Evolutionary conservation across 2,329 filamentous ascomycete species (phyloP).

Genomic region (Nothophaeocryptopus gaeumannii): DNA sequence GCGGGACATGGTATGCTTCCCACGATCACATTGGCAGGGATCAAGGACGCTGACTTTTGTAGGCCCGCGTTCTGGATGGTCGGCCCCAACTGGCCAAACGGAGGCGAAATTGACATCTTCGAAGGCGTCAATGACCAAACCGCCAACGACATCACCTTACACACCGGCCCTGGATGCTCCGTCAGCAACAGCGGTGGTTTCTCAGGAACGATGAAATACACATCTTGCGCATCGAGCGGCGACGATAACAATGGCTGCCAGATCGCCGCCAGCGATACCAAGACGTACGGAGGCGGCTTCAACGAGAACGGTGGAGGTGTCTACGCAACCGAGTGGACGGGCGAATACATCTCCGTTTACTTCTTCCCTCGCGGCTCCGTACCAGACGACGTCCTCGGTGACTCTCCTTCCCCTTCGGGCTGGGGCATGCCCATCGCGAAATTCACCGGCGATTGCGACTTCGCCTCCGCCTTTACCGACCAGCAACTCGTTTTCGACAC

Average conservation of each 20-base stretch:
- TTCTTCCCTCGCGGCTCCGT: slow-evolving; percentile 38
- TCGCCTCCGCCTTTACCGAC: slow-evolving; percentile 35
- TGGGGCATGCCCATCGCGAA: slow-evolving; percentile 65
- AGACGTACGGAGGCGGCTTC: slow-evolving; percentile 36
- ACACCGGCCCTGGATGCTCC: slow-evolving; percentile 35
- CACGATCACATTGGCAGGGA: too few relatives aligned
- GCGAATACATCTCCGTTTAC: slow-evolving; percentile 32
- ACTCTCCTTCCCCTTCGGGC: slow-evolving; percentile 55
- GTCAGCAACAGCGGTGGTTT: slow-evolving; percentile 58
- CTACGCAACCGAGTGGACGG: slow-evolving; percentile 38
- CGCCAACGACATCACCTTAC: slow-evolving; percentile 36
- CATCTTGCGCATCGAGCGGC: slow-evolving; percentile 43
- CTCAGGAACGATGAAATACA: slow-evolving; percentile 59
- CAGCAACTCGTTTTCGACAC: slow-evolving; percentile 63
- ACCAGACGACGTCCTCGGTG: slow-evolving; percentile 43
- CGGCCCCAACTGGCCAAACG: slow-evolving; percentile 52
- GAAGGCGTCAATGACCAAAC: slow-evolving; percentile 39
- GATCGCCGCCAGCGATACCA: slow-evolving; percentile 50
- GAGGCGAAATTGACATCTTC: slow-evolving; percentile 42
- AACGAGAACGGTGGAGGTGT: slow-evolving; percentile 46
- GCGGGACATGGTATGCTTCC: slow-evolving; percentile 60
- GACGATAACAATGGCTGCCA: slow-evolving; percentile 31
- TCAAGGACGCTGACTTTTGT: background rate
- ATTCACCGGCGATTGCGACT: slow-evolving; percentile 51
- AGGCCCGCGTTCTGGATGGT: slow-evolving; percentile 62